Base-by-base conservation (phyloP, 192 early-diverging fungal genomes). In the Umbelopsis sp. region DNA sequence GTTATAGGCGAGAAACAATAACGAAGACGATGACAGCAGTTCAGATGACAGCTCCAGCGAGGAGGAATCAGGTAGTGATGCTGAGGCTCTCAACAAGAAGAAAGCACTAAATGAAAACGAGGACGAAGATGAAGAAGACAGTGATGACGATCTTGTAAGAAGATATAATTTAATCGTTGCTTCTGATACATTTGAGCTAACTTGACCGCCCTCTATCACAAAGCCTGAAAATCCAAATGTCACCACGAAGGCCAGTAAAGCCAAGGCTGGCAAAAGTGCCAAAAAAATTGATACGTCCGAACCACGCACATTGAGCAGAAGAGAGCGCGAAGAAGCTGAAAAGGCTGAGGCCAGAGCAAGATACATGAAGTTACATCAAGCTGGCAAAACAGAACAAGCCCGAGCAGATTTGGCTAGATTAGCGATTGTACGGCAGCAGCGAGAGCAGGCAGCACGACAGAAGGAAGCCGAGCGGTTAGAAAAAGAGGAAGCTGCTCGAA, bases 311-410 rank as follows among this genome's bases (percentile, higher is more conserved):
- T 21, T 41, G 6, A 69, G 35, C 5, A 46, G 51, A 44, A 30
- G 68, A 3, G 35, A 47, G 74, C 82, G 83, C 35, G 83, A 85
- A 75, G 83, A 79, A 64, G 78, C 78, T 37, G 83, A 82, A 65
- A 85, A 85, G 75, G 83, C 75, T 68, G 83, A 79, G 20, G 79
- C 81, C 5, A 74, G 76, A 68, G 75, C 78, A 58, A 72, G 73
- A 61, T 85, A 85, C 75, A 81, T 76, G 81, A 85, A 85, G 70
- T 72, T 85, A 66, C 83, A 85, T 49, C 61, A 72, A 68, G 81
- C 80, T 50, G 83, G 83, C 50, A 82, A 85, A 79, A 85, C 83
- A 4, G 83, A 85, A 20, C 83, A 85, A 72, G 83, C 83, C 25
- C 78, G 82, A 78, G 46, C 80, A 6, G 83, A 85, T 71, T 74